Evolutionary conservation across 2,329 filamentous ascomycete species (phyloP), one percentile per base, ranked within the genome.

Genomic region (Aureobasidium sp.): DNA sequence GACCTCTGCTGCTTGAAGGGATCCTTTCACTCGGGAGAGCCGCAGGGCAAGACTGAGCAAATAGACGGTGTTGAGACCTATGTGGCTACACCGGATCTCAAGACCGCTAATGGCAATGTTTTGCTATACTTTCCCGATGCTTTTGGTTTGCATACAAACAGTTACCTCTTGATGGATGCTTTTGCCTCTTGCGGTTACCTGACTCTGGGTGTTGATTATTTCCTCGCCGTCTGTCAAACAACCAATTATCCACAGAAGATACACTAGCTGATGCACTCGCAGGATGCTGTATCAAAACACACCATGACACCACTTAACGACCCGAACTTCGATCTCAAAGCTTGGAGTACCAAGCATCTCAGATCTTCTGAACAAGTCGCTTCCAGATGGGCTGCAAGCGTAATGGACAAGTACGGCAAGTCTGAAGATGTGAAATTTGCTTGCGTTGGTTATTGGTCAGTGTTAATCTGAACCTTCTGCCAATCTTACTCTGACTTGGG

Each of bases 381-480:
- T 6, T 3, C 9, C 6, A 56, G n/a, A 7, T 56, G 52, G 52
- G 37, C 34, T 8, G 14, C 14, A 34, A 14, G 7, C 5, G 52
- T 56, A 1, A 9, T 20, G 8, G 20, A 25, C 1, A 34, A 9
- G 27, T 56, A 56, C 25, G 27, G 52, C 3, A 15, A 14, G 5
- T n/a, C 22, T 0, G 14, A 25, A 3, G n/a, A 2, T 11, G 17
- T 31, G 2, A 44, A 56, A 8, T 56, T 56, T 20, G 52, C 52
- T 4, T 56, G 52, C 22, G 52, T 56, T 12, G 52, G 52, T 20
- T 56, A 56, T 11, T 56, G 52, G 52, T 44, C 5, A 42, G 52
- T 55, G 2, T 11, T 39, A 29, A 7, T 3, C 27, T 29, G 27
- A 7, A 29, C 3, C 12, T 11, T 17, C 5, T 6, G 36, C 45